A percentile compares a stretch with the other conserved stretches of the same genome.
Conservation (phyloP, 345 rosid genomes). For the Euphorbia peplus region DNA sequence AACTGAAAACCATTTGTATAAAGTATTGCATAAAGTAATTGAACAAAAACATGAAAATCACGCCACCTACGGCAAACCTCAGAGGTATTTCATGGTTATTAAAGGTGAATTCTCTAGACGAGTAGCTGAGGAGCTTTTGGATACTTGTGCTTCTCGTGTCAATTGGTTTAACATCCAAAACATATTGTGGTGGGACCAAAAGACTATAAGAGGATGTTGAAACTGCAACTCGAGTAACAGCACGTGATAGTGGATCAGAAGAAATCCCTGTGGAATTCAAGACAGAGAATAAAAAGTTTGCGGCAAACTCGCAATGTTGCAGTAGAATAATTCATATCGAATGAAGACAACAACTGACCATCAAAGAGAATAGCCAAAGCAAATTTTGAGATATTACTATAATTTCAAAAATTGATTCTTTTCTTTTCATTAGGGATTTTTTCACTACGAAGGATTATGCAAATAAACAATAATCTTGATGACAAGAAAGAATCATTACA, state of each 20-base stretch:
- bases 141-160: slow-evolving; percentile 30
- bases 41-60: neutral
- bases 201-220: slow-evolving; percentile 39
- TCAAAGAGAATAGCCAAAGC: neutral
- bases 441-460: neutral
- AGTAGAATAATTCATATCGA: neutral
- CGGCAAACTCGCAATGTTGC: neutral
- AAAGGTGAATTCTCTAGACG: slow-evolving; percentile 41
- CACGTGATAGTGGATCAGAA: slow-evolving; percentile 36
- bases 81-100: slow-evolving; percentile 41
- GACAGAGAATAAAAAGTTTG: neutral
- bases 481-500: neutral
- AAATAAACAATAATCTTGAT: neutral
- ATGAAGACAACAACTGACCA: neutral
- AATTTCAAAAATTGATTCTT: neutral
- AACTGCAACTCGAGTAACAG: slow-evolving; percentile 48
- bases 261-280: slow-evolving; percentile 36
- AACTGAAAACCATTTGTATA: neutral
- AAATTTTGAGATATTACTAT: neutral
- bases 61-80: slow-evolving; percentile 41
- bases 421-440: neutral
- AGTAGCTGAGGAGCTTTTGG: slow-evolving; percentile 42
- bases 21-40: neutral
- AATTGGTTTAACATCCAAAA: slow-evolving; percentile 23
- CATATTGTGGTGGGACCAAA: slow-evolving; percentile 12